A percentile compares a stretch with the other conserved stretches of the same genome.
These are phyloP conservation scores for Rhizopus microsporus DNA, from an alignment of 371 early-diverging fungal genomes.

Conservation along the genomic window DNA sequence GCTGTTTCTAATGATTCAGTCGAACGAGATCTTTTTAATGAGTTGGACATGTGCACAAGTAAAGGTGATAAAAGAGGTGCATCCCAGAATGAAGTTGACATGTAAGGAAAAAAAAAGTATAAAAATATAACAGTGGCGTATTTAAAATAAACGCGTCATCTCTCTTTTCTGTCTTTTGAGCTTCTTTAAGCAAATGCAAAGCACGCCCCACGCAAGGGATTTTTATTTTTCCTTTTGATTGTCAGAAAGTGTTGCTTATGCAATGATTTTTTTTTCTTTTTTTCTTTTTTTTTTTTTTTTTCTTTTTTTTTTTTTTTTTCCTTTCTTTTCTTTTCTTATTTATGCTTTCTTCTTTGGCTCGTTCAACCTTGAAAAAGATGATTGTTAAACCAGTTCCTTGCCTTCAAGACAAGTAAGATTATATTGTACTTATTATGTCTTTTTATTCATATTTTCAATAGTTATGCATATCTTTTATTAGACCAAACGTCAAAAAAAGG, in stretches of 20 bases:
- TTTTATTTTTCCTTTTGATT: too few relatives aligned
- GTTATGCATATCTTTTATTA: conserved; percentile 78
- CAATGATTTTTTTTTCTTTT: neutral
- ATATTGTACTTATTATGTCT: neutral
- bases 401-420: conserved; percentile 35
- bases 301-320: neutral
- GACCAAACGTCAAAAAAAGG: conserved; percentile 64
- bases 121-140: too few relatives aligned
- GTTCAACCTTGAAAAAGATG: conserved; percentile 23
- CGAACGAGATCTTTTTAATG: conserved; percentile 26
- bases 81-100: conserved; percentile 19
- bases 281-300: neutral
- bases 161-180: too few relatives aligned
- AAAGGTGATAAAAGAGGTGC: conserved; percentile 19
- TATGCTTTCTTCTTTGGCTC: conserved; percentile 23
- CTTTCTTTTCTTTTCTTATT: neutral
- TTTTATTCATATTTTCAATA: conserved; percentile 3
- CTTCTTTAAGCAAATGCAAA: too few relatives aligned
- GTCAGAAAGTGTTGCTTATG: too few relatives aligned
- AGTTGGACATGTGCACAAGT: conserved; percentile 6
- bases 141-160: neutral
- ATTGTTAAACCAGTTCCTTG: conserved; percentile 34
- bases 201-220: too few relatives aligned
- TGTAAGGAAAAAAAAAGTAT: conserved; percentile 6
- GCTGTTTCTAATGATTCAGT: conserved; percentile 19